Evolutionary conservation across 495 filamentous ascomycete genomes (phyloP).

Genomic region (Letharia columbiana): DNA sequence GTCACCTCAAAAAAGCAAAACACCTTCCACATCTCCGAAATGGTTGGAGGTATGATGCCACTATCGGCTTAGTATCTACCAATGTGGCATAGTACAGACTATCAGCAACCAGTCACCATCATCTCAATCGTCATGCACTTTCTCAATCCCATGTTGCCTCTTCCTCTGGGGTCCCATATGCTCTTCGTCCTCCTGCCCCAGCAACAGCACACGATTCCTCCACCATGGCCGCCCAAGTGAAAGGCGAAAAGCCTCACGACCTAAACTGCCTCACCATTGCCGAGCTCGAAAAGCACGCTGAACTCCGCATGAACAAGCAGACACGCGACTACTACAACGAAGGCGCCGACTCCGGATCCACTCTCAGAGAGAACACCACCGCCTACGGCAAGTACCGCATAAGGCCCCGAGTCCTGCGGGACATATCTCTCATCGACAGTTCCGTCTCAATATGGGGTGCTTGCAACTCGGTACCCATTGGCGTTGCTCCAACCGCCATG

Average conservation of each 20-base stretch:
- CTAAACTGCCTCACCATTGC: slow-evolving; percentile 23
- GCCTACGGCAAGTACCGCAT: slow-evolving; percentile 48
- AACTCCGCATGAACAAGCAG: slow-evolving; percentile 22
- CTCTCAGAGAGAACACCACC: slow-evolving; percentile 41
- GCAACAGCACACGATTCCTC: neutral
- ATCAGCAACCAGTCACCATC: neutral
- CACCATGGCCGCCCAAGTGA: slow-evolving; percentile 42
- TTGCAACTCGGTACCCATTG: slow-evolving; percentile 31
- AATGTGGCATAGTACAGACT: neutral
- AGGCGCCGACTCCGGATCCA: slow-evolving; percentile 35
- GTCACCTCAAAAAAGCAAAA: neutral
- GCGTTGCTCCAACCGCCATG: slow-evolving; percentile 38
- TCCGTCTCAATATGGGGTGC: slow-evolving; percentile 39
- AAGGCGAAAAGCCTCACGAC: slow-evolving; percentile 20
- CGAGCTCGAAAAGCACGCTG: slow-evolving; percentile 20
- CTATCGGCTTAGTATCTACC: neutral
- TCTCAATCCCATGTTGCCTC: neutral
- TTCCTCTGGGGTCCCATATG: neutral
- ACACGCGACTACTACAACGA: slow-evolving; percentile 43
- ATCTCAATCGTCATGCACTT: neutral
- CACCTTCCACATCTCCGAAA: neutral
- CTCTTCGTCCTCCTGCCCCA: neutral
- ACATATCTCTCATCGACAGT: slow-evolving; percentile 45
- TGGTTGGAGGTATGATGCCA: neutral
- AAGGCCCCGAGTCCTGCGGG: slow-evolving; percentile 45